These are phyloP conservation scores for Trichoderma virens DNA, from an alignment of 495 filamentous ascomycete genomes.

Conservation along the genomic window DNA sequence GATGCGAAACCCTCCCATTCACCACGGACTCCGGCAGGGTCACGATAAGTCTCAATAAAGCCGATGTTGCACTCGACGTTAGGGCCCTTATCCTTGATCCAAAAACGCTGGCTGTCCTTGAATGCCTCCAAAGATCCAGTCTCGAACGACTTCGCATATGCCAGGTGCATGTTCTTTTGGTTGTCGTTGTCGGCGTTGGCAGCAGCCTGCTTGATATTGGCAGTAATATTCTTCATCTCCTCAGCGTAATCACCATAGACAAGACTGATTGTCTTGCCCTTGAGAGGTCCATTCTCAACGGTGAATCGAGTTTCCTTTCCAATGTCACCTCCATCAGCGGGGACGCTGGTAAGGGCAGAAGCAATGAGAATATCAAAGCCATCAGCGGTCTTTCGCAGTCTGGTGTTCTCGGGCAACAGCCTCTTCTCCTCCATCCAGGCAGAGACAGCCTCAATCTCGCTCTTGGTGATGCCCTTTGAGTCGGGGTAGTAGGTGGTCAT, in stretches of 20 bases:
- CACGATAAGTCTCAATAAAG: constrained; percentile 93
- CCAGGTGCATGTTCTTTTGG: constrained; percentile 74
- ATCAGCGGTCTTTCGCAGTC: constrained; percentile 64
- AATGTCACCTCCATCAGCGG: constrained; percentile 57
- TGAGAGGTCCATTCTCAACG: constrained; percentile 52
- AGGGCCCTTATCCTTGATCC: constrained; percentile 89
- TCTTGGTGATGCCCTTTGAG: constrained; percentile 74
- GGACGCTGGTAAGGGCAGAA: constrained; percentile 46
- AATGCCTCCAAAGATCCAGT: constrained; percentile 79
- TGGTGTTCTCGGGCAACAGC: constrained; percentile 73
- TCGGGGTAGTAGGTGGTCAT: constrained; percentile 90
- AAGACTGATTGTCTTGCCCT: constrained; percentile 60
- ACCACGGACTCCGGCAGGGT: constrained; percentile 85
- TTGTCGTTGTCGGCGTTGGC: constrained; percentile 74
- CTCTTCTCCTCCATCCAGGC: constrained; percentile 69
- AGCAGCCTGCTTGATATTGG: constrained; percentile 61
- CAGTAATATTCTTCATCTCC: constrained; percentile 73
- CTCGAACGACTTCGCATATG: constrained; percentile 79
- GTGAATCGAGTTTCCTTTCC: constrained; percentile 58
- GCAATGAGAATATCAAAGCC: constrained; percentile 82
- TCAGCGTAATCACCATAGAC: constrained; percentile 77
- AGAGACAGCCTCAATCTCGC: constrained; percentile 67
- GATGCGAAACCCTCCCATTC: constrained; percentile 96
- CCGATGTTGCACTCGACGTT: constrained; percentile 87
- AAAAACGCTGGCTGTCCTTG: constrained; percentile 83